phyloP scores from a whole-genome alignment of 805 yeast genomes.

The Blastobotrys americana region DNA sequence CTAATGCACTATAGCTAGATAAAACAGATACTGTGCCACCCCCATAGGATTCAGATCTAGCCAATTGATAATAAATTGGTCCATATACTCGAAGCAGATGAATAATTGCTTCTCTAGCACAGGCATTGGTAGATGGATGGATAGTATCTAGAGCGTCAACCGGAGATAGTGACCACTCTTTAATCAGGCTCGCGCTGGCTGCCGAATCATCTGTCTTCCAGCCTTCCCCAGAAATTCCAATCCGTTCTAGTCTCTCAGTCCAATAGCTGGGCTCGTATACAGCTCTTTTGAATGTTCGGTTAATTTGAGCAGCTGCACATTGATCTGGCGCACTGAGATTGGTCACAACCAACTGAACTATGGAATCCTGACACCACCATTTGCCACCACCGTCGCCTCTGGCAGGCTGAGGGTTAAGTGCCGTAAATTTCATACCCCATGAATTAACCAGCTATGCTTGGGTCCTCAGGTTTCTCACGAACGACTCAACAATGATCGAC shows the following conservation, averaged over 20 bases:
- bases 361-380: constrained; percentile 2
- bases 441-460: too few species aligned
- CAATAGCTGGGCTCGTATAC: constrained; percentile 32
- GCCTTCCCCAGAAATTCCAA: constrained; percentile 1
- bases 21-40: background rate
- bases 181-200: background rate
- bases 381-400: background rate
- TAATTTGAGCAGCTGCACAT: constrained; percentile 34
- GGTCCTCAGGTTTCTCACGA: too few species aligned
- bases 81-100: constrained; percentile 27
- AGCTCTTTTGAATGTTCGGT: constrained; percentile 34
- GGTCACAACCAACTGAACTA: constrained; percentile 8
- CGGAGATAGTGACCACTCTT: constrained; percentile 3
- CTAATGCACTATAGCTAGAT: constrained; percentile 41
- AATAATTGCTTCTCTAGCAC: constrained; percentile 14
- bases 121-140: constrained; percentile 3
- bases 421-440: background rate
- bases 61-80: constrained; percentile 43
- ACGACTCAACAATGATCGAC: too few species aligned
- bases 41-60: constrained; percentile 32
- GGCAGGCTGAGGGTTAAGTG: background rate
- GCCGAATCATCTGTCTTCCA: background rate
- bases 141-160: constrained; percentile 15
- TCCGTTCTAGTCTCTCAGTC: constrained; percentile 11
- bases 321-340: constrained; percentile 29